phyloP scores from a whole-genome alignment of 345 rosid genomes.

The Nasturtium officinale region DNA sequence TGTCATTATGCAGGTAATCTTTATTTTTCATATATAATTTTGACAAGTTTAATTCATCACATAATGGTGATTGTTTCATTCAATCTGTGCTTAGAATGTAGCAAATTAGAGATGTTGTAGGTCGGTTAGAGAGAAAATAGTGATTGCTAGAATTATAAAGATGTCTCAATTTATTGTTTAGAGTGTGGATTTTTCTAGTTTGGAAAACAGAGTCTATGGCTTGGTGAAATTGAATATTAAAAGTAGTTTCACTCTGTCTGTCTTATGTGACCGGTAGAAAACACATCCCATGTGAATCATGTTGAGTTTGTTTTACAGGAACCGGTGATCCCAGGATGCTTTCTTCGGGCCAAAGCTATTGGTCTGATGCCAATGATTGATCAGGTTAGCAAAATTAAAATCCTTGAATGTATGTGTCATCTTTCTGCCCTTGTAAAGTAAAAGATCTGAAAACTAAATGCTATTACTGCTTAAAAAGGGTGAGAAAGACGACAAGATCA shows the following conservation, averaged over 20 bases:
- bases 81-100: neutral
- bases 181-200: neutral
- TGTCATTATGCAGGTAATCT: conserved; percentile 89
- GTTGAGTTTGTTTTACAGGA: conserved; percentile 53
- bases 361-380: conserved; percentile 99
- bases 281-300: conserved; percentile 4
- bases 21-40: neutral
- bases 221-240: neutral
- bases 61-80: conserved; percentile 1
- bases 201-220: neutral
- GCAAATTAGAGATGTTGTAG: conserved; percentile 4
- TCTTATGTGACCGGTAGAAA: neutral
- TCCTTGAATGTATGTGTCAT: conserved; percentile 27
- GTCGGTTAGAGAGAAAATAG: neutral
- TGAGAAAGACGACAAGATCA: conserved; percentile 99
- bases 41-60: neutral
- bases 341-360: conserved; percentile 94
- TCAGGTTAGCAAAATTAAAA: conserved; percentile 54
- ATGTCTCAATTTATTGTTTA: neutral
- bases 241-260: neutral
- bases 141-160: neutral
- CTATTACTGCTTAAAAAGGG: conserved; percentile 54
- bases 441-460: neutral
- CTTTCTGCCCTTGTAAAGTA: neutral
- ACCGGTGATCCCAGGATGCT: conserved; percentile 98